A percentile compares a stretch with the other conserved stretches of the same genome.
Evolutionary conservation across 768 basidiomycete genomes (phyloP).

Genomic region (Arthromyces matolae): DNA sequence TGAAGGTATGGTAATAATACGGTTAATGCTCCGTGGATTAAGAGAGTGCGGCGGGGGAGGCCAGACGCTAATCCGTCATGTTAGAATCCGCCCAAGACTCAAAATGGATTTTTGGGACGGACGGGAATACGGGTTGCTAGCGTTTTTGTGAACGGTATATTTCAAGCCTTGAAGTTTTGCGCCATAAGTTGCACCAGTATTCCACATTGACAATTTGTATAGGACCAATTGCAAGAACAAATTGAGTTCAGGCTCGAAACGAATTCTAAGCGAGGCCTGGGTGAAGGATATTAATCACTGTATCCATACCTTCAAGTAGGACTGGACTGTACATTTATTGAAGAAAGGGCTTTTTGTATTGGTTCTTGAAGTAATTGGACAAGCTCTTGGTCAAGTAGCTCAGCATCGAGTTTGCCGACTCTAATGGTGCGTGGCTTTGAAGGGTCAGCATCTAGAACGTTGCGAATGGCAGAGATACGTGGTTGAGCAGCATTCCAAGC

Average conservation of each 20-base stretch:
- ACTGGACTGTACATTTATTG: constrained; percentile 54
- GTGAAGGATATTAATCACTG: constrained; percentile 13
- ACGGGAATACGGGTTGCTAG: constrained; percentile 29
- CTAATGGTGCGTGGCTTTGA: constrained; percentile 55
- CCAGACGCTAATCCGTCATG: constrained; percentile 48
- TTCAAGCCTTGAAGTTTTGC: constrained; percentile 76
- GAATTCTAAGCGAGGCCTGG: constrained; percentile 55
- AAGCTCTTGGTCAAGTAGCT: constrained; percentile 86
- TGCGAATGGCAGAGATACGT: constrained; percentile 44
- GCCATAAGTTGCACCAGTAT: constrained; percentile 76
- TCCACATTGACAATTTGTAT: constrained; percentile 84
- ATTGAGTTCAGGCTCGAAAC: constrained; percentile 70
- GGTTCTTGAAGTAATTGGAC: constrained; percentile 79
- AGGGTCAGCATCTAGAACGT: constrained; percentile 29
- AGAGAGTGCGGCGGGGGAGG: constrained; percentile 55
- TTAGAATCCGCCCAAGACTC: constrained; percentile 9
- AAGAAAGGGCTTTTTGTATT: constrained; percentile 64
- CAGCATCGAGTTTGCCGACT: constrained; percentile 89
- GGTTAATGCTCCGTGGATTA: constrained; percentile 69
- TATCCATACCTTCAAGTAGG: background rate
- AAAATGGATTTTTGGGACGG: constrained; percentile 24
- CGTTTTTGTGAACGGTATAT: constrained; percentile 39
- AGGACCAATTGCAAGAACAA: constrained; percentile 68
- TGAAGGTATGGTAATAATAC: constrained; percentile 78
- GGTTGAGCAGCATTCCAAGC: constrained; percentile 64